These are phyloP conservation scores for Candida hispaniensis DNA, from an alignment of 805 yeast genomes.

Conservation along the genomic window DNA sequence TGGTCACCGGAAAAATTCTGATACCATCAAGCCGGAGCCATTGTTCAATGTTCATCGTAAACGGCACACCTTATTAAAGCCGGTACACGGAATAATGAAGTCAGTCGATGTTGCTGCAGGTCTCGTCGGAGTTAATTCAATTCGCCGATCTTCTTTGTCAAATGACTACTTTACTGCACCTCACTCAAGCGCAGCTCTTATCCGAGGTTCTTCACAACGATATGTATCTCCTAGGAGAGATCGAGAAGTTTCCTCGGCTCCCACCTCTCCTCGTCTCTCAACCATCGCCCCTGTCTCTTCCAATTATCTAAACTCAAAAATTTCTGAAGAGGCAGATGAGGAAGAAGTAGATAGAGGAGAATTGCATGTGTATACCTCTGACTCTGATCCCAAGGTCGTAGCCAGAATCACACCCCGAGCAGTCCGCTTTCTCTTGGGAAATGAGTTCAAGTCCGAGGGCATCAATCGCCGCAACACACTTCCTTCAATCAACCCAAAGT, in stretches of 20 bases:
- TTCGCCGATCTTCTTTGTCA: conserved; percentile 5
- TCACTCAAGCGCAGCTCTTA: conserved; percentile 2
- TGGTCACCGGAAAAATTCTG: conserved; percentile 1
- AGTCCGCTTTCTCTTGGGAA: conserved; percentile 4
- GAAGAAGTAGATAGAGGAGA: too few relatives aligned
- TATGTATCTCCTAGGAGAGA: too few relatives aligned
- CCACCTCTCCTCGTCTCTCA: conserved; percentile 1
- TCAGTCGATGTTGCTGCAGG: conserved; percentile 12
- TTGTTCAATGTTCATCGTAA: conserved; percentile 14
- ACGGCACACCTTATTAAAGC: conserved; percentile 8
- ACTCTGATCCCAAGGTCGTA: too few relatives aligned
- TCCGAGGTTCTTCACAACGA: neutral
- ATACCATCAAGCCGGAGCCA: conserved; percentile 8
- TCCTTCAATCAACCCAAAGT: too few relatives aligned
- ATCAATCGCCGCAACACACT: too few relatives aligned
- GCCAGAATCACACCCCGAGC: too few relatives aligned
- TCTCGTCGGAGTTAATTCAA: conserved; percentile 10
- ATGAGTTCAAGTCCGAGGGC: neutral
- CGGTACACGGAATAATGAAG: conserved; percentile 11
- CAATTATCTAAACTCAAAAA: neutral
- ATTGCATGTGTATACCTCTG: too few relatives aligned
- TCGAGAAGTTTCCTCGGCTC: conserved; percentile 5
- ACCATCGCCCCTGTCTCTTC: neutral
- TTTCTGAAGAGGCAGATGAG: conserved; percentile 2
- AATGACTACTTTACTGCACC: conserved; percentile 12